Evolutionary conservation across 805 yeast species (phyloP), one percentile per base, ranked within the genome.

Genomic region (Myxozyma neglecta): DNA sequence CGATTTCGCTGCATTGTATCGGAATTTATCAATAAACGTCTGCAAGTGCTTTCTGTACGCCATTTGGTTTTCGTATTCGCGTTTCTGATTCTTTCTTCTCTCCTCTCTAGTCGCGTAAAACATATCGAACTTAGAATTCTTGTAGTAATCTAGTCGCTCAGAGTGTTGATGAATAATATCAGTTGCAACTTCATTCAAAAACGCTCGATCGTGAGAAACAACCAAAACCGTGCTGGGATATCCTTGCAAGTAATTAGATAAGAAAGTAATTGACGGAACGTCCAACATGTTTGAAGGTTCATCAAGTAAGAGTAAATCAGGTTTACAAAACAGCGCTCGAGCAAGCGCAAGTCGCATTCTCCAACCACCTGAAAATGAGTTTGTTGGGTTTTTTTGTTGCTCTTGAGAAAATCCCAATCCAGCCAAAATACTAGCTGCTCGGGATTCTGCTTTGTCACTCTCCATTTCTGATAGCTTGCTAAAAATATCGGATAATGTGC

Each of bases 231-330:
- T 94, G 0, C 97, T 84, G 57, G 96, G 92, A 74, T 94, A 94
- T 7, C 89, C 81, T 73, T 90, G 96, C 69, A 94, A 79, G 73
- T 94, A 94, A 69, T 89, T 85, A 10, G 98, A 93, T 72, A 94
- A 81, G 74, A 86, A 94, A 1, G 97, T 93, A 74, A 94, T 90
- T 57, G 98, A 92, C 35, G 99, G 99, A 75, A 94, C 97, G 84
- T 94, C 99, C 96, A 94, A 89, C 97, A 92, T 94, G 87, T 94
- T 94, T 64, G 98, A 92, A 71, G 99, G 99, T 82, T 94, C 99
- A 84, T 94, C 99, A 67, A 94, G 82, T 73, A 94, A 79, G 68
- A 94, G 80, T 67, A 94, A 80, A 75, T 94, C 99, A 0, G 99
- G 99, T 73, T 90, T 87, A 82, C 97, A 93, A 82, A 94, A 94